phyloP scores from a whole-genome alignment of 305 asterid genomes.

The Euphrasia arctica region DNA sequence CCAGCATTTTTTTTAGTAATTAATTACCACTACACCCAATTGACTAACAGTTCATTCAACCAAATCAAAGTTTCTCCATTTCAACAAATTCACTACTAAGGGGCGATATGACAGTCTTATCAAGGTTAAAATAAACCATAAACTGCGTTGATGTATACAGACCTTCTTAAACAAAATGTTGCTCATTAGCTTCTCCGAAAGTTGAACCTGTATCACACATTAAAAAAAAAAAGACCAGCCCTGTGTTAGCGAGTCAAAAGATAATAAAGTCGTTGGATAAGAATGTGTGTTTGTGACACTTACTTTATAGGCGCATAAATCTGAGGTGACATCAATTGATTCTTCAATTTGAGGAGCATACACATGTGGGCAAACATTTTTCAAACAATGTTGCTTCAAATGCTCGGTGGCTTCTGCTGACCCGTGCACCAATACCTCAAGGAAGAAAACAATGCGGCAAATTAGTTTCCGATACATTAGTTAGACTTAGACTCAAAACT shows the following conservation, averaged over 20 bases:
- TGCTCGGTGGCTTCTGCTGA: slow-evolving; percentile 99
- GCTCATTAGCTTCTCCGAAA: slow-evolving; percentile 91
- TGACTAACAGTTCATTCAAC: slow-evolving; percentile 3
- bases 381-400: slow-evolving; percentile 87
- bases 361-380: slow-evolving; percentile 84
- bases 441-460: slow-evolving; percentile 32
- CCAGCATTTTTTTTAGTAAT: too few species aligned
- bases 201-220: slow-evolving; percentile 67
- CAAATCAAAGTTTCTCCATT: slow-evolving; percentile 11
- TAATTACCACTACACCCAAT: too few species aligned
- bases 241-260: slow-evolving; percentile 21
- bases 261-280: slow-evolving; percentile 2
- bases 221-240: slow-evolving; percentile 7
- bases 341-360: slow-evolving; percentile 96
- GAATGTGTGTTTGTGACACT: slow-evolving; percentile 24
- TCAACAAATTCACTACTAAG: neutral
- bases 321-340: slow-evolving; percentile 95
- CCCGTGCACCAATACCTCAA: slow-evolving; percentile 94
- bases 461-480: slow-evolving; percentile 16
- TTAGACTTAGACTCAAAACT: neutral
- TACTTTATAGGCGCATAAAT: slow-evolving; percentile 96
- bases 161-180: slow-evolving; percentile 92
- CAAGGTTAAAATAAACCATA: slow-evolving; percentile 3
- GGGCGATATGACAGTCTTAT: slow-evolving; percentile 17
- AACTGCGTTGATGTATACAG: neutral